These are phyloP conservation scores for Camellia granthamiana DNA, from an alignment of 148 eudicot species.

Conservation along the genomic window DNA sequence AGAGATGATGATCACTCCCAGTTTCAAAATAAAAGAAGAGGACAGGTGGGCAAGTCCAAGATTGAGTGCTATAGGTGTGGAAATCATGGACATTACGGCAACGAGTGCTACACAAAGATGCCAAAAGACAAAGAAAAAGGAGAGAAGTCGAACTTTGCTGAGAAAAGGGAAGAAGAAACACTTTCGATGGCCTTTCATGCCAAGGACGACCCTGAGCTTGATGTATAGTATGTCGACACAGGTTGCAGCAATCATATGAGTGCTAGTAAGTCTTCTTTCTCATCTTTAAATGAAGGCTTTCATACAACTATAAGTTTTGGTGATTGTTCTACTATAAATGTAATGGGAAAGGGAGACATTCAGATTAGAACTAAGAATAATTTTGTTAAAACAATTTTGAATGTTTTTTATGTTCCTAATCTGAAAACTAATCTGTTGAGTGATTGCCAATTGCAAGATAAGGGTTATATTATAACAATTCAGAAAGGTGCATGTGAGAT, in stretches of 20 bases:
- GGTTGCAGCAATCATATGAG: neutral
- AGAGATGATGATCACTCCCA: too few species aligned
- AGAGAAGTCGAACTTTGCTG: constrained; percentile 1
- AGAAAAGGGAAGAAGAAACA: neutral
- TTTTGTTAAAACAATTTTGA: constrained; percentile 11
- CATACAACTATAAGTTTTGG: neutral
- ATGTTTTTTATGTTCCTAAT: neutral
- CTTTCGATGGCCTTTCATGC: neutral
- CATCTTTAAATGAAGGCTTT: neutral
- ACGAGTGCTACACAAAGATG: neutral
- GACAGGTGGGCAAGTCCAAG: neutral
- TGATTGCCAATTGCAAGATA: neutral
- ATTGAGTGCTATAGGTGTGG: neutral
- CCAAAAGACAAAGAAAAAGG: neutral
- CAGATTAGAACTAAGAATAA: neutral
- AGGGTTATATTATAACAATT: neutral
- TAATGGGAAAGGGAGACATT: constrained; percentile 9
- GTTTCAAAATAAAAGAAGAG: neutral
- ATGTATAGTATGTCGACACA: neutral
- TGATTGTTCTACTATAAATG: neutral
- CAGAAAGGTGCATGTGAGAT: neutral
- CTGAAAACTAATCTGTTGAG: neutral
- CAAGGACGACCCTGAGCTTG: neutral
- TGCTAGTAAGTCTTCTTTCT: constrained; percentile 1
- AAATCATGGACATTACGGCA: neutral